Evolutionary conservation across 2,329 filamentous ascomycete genomes (phyloP), one percentile per base, ranked within the genome.

Genomic region (Neocatenulostroma microsporum): DNA sequence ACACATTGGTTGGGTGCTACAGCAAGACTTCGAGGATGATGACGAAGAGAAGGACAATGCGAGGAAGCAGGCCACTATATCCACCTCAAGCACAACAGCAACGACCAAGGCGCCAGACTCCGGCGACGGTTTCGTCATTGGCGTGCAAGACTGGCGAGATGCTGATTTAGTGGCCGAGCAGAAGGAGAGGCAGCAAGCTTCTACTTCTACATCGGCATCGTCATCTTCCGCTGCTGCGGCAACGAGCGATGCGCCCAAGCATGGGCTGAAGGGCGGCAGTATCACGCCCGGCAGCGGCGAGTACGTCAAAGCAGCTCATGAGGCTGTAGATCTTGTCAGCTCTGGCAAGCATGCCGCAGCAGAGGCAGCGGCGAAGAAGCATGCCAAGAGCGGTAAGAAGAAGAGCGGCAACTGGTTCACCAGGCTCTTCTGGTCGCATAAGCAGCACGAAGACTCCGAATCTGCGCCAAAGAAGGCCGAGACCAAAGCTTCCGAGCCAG

Each of bases 131-230:
- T 89, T 88, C 55, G 72, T 83, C 29, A 88, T 89, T 50, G 84
- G 84, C n/a, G 78, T 87, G 10, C 82, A 91, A 47, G 84, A 91
- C 55, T 89, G 84, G 84, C 74, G 84, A 47, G 84, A 91, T 57
- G 81, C 83, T 5, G 83, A 86, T 55, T 64, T 86, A n/a, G 67
- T 85, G 15, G 69, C 69, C 2, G 56, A 63, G 25, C 50, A 58
- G 20, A 55, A 51, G 31, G 55, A 58, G 42, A 45, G 50, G 28
- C 47, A 50, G 8, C 43, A 36, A 21, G 41, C 51, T 21, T 42
- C 61, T 7, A 49, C 55, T n/a, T 37, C 42, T 5, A 46, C 33
- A n/a, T 42, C 34, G 13, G 37, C 43, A 7, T 34, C 30, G 5
- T 49, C 43, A 13, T 35, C 46, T 3, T 37, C 39, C 8, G 35